Conservation (phyloP, 495 filamentous ascomycete genomes). For the Ascodesmis nigricans region DNA sequence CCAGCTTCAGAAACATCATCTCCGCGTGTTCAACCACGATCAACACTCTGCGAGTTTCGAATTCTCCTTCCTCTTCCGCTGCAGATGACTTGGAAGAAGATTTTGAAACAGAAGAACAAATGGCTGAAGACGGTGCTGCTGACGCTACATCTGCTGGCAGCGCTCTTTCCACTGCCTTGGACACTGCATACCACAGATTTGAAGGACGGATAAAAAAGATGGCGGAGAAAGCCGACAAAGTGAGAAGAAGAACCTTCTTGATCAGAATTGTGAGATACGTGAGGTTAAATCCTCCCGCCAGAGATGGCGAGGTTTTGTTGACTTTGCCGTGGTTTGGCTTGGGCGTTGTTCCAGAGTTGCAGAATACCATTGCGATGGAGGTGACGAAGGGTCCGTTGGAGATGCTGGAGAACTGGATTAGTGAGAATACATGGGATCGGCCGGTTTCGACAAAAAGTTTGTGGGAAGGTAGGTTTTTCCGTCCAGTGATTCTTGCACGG, state of each 20-base stretch:
- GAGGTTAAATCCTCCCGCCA: too few relatives aligned
- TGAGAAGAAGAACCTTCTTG: slow-evolving; percentile 17
- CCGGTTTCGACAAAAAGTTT: slow-evolving; percentile 26
- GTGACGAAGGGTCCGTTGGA: slow-evolving; percentile 15
- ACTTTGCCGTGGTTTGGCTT: slow-evolving; percentile 21
- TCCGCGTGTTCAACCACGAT: too few relatives aligned
- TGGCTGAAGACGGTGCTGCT: slow-evolving; percentile 42
- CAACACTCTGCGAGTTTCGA: slow-evolving; percentile 45
- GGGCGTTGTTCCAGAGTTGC: slow-evolving; percentile 20
- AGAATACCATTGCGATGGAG: slow-evolving; percentile 16
- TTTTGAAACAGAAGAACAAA: slow-evolving; percentile 49
- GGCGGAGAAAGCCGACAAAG: slow-evolving; percentile 27
- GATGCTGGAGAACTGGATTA: slow-evolving; percentile 16
- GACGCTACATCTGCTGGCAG: slow-evolving; percentile 46
- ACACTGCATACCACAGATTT: slow-evolving; percentile 35
- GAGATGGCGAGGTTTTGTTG: too few relatives aligned
- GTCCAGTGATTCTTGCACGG: slow-evolving; percentile 16
- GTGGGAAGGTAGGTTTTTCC: slow-evolving; percentile 34
- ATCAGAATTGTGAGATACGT: slow-evolving; percentile 7
- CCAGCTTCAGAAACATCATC: too few relatives aligned
- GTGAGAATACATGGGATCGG: slow-evolving; percentile 15
- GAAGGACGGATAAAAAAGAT: slow-evolving; percentile 31
- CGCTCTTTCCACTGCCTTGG: slow-evolving; percentile 34
- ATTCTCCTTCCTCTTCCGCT: slow-evolving; percentile 31
- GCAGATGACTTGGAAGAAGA: slow-evolving; percentile 42